These are phyloP conservation scores for Capronia epimyces DNA, from an alignment of 2,329 filamentous ascomycete species.

Conservation along the genomic window DNA sequence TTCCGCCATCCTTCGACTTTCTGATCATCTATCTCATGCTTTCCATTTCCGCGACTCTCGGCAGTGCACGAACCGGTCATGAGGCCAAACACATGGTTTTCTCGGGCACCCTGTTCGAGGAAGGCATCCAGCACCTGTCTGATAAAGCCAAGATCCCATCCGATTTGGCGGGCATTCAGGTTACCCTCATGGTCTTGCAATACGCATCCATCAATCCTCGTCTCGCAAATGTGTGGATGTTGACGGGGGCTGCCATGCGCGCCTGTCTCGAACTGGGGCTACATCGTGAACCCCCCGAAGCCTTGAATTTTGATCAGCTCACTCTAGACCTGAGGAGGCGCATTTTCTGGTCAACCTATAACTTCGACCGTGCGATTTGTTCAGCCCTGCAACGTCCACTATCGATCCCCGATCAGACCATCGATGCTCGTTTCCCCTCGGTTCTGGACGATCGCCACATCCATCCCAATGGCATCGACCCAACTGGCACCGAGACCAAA, in stretches of 20 bases:
- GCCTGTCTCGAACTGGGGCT: conserved; percentile 30
- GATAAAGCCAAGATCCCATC: conserved; percentile 31
- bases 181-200: conserved; percentile 29
- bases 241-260: conserved; percentile 31
- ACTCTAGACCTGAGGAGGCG: conserved; percentile 29
- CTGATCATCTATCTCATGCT: conserved; percentile 33
- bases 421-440: conserved; percentile 28
- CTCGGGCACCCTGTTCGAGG: conserved; percentile 33
- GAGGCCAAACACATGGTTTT: conserved; percentile 33
- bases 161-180: conserved; percentile 29
- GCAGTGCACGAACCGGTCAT: conserved; percentile 32
- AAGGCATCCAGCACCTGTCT: conserved; percentile 33
- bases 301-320: conserved; percentile 24
- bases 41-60: conserved; percentile 33
- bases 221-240: conserved; percentile 31
- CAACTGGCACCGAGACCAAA: conserved; percentile 28
- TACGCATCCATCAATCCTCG: conserved; percentile 31
- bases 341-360: conserved; percentile 31
- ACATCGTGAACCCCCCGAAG: conserved; percentile 29
- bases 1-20: conserved; percentile 32
- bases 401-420: conserved; percentile 30
- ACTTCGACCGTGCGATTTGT: conserved; percentile 30
- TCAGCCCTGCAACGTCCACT: conserved; percentile 30
- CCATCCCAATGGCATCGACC: conserved; percentile 27
- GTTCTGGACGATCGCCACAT: conserved; percentile 28